Conservation (phyloP, 129 eudicot species). For the Arctium minus region DNA sequence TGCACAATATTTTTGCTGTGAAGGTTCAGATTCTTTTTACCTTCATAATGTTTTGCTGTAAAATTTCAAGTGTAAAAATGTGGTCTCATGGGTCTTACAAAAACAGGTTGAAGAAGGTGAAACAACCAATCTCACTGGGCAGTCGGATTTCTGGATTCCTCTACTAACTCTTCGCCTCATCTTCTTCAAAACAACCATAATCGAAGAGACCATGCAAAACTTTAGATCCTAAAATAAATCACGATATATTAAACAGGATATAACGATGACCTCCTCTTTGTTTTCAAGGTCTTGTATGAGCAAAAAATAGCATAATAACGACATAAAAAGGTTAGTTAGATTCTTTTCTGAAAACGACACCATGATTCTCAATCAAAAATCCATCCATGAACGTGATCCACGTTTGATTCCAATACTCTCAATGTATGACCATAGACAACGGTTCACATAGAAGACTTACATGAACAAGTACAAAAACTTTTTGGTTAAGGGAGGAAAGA, state of each 20-base stretch:
- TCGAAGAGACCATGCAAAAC: conserved; percentile 25
- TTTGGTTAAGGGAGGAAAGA: too few species aligned
- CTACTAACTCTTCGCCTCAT: conserved; percentile 55
- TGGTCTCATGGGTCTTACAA: too few species aligned
- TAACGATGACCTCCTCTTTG: conserved; percentile 37
- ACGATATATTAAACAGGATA: conserved; percentile 49
- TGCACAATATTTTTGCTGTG: too few species aligned
- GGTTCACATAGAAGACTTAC: too few species aligned
- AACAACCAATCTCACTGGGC: too few species aligned
- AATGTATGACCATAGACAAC: conserved; percentile 21
- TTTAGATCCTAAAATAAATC: conserved; percentile 47
- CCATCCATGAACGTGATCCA: conserved; percentile 12
- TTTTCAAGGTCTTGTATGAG: too few species aligned
- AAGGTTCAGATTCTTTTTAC: too few species aligned
- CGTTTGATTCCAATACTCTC: conserved; percentile 21
- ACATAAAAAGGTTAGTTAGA: conserved; percentile 64
- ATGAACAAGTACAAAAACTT: conserved; percentile 21
- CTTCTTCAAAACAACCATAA: conserved; percentile 40
- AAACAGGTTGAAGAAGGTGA: too few species aligned
- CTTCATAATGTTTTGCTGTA: too few species aligned
- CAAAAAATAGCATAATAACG: conserved; percentile 28
- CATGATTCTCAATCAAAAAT: conserved; percentile 28
- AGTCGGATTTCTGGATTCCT: conserved; percentile 58
- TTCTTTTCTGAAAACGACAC: conserved; percentile 57
- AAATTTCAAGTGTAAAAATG: too few species aligned